Percentiles rank a stretch among this genome's conserved stretches.
These are phyloP conservation scores for Backusella sp. DNA, from an alignment of 192 early-diverging fungal genomes.

Conservation along the genomic window DNA sequence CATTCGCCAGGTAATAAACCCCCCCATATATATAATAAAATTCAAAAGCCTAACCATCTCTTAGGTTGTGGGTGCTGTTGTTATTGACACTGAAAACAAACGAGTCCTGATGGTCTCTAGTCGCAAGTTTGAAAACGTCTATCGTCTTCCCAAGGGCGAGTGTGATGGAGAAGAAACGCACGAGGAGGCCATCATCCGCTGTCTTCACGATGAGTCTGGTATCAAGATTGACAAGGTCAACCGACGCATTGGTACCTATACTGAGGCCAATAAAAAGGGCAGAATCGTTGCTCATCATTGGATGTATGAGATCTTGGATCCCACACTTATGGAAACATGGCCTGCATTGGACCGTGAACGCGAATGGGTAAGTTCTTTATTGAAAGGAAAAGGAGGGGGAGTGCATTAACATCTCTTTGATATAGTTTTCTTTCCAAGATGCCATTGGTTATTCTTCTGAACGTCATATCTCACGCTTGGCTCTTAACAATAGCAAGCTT, in stretches of 20 bases:
- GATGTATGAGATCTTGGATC: conserved; percentile 25
- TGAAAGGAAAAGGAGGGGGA: no score
- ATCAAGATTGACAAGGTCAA: background rate
- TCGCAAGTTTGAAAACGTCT: conserved; percentile 24
- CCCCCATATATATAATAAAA: background rate
- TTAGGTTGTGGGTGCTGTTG: conserved; percentile 29
- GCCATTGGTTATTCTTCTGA: conserved; percentile 17
- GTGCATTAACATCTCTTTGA: background rate
- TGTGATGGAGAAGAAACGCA: conserved; percentile 19
- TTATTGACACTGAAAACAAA: conserved; percentile 14
- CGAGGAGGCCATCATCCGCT: conserved; percentile 25
- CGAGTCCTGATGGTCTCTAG: conserved; percentile 24
- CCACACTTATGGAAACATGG: conserved; percentile 13
- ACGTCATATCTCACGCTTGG: conserved; percentile 16
- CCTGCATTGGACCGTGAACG: conserved; percentile 24
- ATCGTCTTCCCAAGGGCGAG: conserved; percentile 19
- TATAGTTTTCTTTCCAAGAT: conserved; percentile 20
- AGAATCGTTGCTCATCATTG: conserved; percentile 35
- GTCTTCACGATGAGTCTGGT: conserved; percentile 23
- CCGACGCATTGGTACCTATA: conserved; percentile 25
- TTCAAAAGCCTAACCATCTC: background rate
- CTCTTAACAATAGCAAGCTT: conserved; percentile 17
- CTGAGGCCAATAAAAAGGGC: conserved; percentile 35
- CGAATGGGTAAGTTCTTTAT: conserved; percentile 26
- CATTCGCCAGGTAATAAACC: conserved; percentile 18